Percentiles rank a stretch among this genome's conserved stretches.
Conservation (phyloP, 192 early-diverging fungal species). For the Gryganskiella cystojenkinii region DNA sequence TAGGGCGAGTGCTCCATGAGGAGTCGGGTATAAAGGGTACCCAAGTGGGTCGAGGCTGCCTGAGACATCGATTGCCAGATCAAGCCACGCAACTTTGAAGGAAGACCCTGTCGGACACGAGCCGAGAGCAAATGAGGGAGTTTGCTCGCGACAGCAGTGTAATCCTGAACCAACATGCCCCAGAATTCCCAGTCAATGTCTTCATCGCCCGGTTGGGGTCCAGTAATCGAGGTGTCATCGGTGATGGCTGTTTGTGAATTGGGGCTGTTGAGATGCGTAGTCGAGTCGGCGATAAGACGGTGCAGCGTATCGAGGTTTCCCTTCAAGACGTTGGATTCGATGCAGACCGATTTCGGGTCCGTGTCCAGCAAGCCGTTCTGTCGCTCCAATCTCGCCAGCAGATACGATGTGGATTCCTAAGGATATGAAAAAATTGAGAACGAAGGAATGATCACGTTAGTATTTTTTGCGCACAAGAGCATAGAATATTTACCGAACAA, state of each 20-base stretch:
- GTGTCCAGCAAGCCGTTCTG: conserved; percentile 68
- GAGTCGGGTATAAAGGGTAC: conserved; percentile 85
- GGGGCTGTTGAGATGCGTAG: conserved; percentile 25
- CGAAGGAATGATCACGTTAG: too few species aligned
- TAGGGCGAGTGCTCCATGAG: conserved; percentile 78
- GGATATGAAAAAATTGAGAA: too few species aligned
- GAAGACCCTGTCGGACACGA: conserved; percentile 83
- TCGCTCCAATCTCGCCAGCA: conserved; percentile 67
- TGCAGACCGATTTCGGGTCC: conserved; percentile 70
- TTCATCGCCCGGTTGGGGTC: conserved; percentile 23
- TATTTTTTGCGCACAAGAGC: too few species aligned
- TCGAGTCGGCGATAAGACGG: conserved; percentile 57
- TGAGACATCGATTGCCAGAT: conserved; percentile 94
- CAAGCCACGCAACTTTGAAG: conserved; percentile 83
- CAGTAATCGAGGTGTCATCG: conserved; percentile 9
- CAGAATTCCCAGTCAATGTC: conserved; percentile 84
- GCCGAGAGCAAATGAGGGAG: conserved; percentile 76
- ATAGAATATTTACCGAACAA: too few species aligned
- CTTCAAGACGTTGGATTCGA: conserved; percentile 67
- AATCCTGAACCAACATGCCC: conserved; percentile 84
- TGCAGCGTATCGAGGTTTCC: conserved; percentile 65
- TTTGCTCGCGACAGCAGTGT: conserved; percentile 72
- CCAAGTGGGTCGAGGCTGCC: conserved; percentile 81
- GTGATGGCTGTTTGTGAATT: conserved; percentile 9
- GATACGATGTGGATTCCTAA: conserved; percentile 64